Conservation (phyloP, 2,329 filamentous ascomycete genomes). For the Neospermospora avenae region DNA sequence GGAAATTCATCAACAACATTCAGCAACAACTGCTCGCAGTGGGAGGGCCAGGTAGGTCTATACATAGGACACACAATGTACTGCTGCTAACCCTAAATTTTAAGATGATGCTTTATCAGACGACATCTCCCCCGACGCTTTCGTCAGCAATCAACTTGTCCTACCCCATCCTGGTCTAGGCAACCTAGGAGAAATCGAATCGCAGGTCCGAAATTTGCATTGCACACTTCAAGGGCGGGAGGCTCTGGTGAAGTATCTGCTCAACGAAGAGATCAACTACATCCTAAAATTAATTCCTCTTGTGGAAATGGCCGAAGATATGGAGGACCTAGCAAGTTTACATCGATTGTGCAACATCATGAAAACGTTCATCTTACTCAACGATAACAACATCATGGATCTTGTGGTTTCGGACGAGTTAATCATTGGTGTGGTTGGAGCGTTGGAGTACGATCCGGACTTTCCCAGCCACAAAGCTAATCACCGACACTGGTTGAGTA, state of each 20-base stretch:
- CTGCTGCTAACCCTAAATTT: background rate
- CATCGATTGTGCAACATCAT: slow-evolving; percentile 96
- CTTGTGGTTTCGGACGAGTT: slow-evolving; percentile 86
- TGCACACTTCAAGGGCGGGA: slow-evolving; percentile 74
- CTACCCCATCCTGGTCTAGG: slow-evolving; percentile 78
- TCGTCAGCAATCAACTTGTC: slow-evolving; percentile 59
- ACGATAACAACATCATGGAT: slow-evolving; percentile 93
- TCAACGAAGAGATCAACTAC: slow-evolving; percentile 70
- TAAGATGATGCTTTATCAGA: slow-evolving; percentile 84
- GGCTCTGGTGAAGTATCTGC: slow-evolving; percentile 80
- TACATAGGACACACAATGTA: background rate
- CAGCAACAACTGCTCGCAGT: slow-evolving; percentile 71
- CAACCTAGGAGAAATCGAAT: slow-evolving; percentile 80
- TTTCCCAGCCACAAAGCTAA: slow-evolving; percentile 98
- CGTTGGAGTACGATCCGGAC: slow-evolving; percentile 95
- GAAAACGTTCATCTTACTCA: slow-evolving; percentile 92
- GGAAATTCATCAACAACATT: slow-evolving; percentile 87
- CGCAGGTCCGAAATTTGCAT: slow-evolving; percentile 76
- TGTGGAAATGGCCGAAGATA: slow-evolving; percentile 84
- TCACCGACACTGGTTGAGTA: slow-evolving; percentile 87
- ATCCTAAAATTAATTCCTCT: slow-evolving; percentile 82
- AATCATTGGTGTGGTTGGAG: slow-evolving; percentile 88
- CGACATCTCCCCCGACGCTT: slow-evolving; percentile 71
- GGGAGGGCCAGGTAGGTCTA: slow-evolving; percentile 55
- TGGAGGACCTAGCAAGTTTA: slow-evolving; percentile 81